phyloP scores from a whole-genome alignment of 176 grass and related monocot genomes.

The Zoysia pacifica region DNA sequence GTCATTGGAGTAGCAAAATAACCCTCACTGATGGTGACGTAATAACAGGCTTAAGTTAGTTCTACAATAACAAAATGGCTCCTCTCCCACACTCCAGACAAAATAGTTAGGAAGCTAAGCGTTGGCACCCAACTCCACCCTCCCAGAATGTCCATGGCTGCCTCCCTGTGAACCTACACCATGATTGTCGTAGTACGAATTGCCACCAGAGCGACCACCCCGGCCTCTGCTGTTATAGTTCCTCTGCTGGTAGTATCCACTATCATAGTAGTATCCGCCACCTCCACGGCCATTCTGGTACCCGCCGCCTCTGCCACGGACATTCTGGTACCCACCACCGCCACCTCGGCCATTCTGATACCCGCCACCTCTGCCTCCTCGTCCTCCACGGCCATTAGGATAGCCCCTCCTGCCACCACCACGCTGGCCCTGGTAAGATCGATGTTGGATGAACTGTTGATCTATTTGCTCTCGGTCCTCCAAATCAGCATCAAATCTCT shows the following conservation, averaged over 20 bases:
- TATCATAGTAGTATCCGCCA: conserved; percentile 46
- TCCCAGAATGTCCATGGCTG: conserved; percentile 26
- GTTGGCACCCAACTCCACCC: conserved; percentile 55
- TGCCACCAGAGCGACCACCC: conserved; percentile 58
- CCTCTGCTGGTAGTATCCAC: conserved; percentile 59
- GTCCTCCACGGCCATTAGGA: conserved; percentile 52
- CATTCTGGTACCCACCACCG: conserved; percentile 45
- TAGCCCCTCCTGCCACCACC: conserved; percentile 53
- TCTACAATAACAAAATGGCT: conserved; percentile 67
- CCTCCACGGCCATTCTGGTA: conserved; percentile 33
- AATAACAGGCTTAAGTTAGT: conserved; percentile 61
- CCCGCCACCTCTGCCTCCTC: conserved; percentile 50
- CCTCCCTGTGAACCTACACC: conserved; percentile 46
- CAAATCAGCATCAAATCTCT: conserved; percentile 46
- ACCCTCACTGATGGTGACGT: conserved; percentile 34
- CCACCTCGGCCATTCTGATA: conserved; percentile 50
- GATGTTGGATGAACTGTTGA: conserved; percentile 45
- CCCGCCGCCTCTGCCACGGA: conserved; percentile 1
- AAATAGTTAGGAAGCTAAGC: conserved; percentile 46
- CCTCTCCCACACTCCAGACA: conserved; percentile 40
- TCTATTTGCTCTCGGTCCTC: conserved; percentile 57
- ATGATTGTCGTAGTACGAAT: conserved; percentile 47
- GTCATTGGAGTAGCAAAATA: conserved; percentile 46
- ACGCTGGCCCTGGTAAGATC: conserved; percentile 50
- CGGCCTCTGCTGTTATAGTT: conserved; percentile 62